A percentile compares a stretch with the other conserved stretches of the same genome.
phyloP scores from a whole-genome alignment of 805 yeast species.

The Wickerhamomyces pijperi region DNA sequence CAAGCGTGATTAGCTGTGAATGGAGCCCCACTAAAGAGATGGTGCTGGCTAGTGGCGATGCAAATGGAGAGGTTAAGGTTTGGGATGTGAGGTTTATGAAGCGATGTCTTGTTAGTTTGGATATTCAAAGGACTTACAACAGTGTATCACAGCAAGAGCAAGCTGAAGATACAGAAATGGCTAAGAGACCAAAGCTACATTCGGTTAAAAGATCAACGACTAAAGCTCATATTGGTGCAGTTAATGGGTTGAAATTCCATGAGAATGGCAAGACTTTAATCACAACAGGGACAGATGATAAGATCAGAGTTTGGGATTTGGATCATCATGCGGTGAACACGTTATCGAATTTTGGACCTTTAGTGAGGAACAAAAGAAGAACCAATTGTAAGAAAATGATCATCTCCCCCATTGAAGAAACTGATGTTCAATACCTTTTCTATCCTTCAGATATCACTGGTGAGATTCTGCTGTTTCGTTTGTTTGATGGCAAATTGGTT shows the following conservation, averaged over 20 bases:
- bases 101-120: constrained; percentile 53
- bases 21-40: constrained; percentile 65
- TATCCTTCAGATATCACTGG: constrained; percentile 74
- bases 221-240: constrained; percentile 68
- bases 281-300: constrained; percentile 73
- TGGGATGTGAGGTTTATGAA: constrained; percentile 79
- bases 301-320: constrained; percentile 70
- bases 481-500: constrained; percentile 52
- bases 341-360: constrained; percentile 67
- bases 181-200: constrained; percentile 12
- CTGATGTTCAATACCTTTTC: constrained; percentile 46
- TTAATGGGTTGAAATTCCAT: constrained; percentile 73
- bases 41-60: constrained; percentile 68
- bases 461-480: constrained; percentile 48
- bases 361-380: constrained; percentile 51
- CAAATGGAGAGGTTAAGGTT: constrained; percentile 66
- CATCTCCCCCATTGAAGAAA: constrained; percentile 33
- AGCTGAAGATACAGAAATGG: no score
- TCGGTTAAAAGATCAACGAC: constrained; percentile 10
- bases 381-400: constrained; percentile 16
- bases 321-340: constrained; percentile 43
- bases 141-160: no score
- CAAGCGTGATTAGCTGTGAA: constrained; percentile 45
- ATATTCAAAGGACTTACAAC: constrained; percentile 44
- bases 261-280: constrained; percentile 50